Percentiles rank a stretch among this genome's conserved stretches.
These are phyloP conservation scores for Syzygium oleosum DNA, from an alignment of 345 rosid species.

Conservation along the genomic window DNA sequence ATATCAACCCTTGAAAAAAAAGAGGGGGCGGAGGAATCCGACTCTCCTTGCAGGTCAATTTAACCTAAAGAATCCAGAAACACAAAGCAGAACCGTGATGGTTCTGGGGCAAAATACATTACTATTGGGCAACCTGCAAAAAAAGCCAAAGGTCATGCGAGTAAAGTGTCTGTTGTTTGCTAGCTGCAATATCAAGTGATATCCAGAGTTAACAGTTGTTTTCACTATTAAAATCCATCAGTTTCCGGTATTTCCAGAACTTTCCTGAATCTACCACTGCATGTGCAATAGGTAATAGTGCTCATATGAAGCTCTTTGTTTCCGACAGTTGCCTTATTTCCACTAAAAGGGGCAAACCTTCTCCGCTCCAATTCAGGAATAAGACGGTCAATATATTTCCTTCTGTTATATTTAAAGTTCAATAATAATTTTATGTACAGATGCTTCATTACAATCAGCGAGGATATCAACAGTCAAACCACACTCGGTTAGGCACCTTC, in stretches of 20 bases:
- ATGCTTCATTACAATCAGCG: neutral
- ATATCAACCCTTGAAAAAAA: neutral
- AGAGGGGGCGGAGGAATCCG: neutral
- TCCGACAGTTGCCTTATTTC: neutral
- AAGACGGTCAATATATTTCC: neutral
- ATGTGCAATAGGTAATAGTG: neutral
- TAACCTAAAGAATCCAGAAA: neutral
- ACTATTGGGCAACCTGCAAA: neutral
- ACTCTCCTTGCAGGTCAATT: neutral
- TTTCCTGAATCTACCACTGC: neutral
- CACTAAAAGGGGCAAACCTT: neutral
- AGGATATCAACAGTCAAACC: neutral
- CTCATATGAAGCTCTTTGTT: neutral
- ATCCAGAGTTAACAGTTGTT: neutral
- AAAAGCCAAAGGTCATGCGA: neutral
- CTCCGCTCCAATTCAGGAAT: neutral
- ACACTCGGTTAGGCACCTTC: neutral
- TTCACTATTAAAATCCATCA: neutral
- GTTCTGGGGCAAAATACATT: neutral
- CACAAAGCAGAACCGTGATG: neutral
- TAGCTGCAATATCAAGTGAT: neutral
- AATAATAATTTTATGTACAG: neutral
- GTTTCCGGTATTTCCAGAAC: neutral
- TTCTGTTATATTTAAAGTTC: neutral
- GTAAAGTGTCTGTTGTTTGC: neutral